These are phyloP conservation scores for Cystobasidium pallidum DNA, from an alignment of 1,284 basidiomycete genomes.

Conservation along the genomic window DNA sequence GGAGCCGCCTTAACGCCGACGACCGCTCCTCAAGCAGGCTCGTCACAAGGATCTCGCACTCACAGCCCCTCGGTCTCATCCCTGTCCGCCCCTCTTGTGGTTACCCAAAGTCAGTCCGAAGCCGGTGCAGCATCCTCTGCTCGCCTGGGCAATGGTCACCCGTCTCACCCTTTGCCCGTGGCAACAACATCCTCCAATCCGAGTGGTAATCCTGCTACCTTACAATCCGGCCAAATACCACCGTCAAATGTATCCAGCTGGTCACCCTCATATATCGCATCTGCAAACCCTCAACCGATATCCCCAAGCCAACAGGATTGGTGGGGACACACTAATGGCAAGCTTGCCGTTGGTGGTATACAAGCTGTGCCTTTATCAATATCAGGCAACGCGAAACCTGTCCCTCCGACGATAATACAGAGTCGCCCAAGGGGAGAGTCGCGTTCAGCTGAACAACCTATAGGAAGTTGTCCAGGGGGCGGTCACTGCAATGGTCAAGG, in stretches of 20 bases:
- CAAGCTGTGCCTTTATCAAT: neutral
- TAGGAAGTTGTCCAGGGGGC: constrained; percentile 86
- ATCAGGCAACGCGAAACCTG: neutral
- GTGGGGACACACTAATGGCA: neutral
- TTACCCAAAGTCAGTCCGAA: neutral
- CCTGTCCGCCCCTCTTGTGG: neutral
- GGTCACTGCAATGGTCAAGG: constrained; percentile 93
- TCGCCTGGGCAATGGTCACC: neutral
- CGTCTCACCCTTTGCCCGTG: neutral
- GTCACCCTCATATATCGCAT: neutral
- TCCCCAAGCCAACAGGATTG: neutral
- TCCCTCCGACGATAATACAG: constrained; percentile 7
- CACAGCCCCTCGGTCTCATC: neutral
- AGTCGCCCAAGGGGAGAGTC: neutral
- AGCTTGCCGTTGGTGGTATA: neutral
- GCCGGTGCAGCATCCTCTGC: neutral
- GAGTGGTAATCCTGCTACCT: neutral
- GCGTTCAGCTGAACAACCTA: constrained; percentile 43
- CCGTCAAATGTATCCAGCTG: neutral
- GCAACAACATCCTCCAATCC: neutral
- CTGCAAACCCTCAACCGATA: neutral
- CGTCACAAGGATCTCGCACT: neutral
- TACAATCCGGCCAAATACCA: neutral
- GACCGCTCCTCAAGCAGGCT: neutral
- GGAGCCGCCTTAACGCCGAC: constrained; percentile 8